A percentile compares a stretch with the other conserved stretches of the same genome.
Conservation (phyloP, 1,284 basidiomycete genomes). For the Cystobasidium pallidum region DNA sequence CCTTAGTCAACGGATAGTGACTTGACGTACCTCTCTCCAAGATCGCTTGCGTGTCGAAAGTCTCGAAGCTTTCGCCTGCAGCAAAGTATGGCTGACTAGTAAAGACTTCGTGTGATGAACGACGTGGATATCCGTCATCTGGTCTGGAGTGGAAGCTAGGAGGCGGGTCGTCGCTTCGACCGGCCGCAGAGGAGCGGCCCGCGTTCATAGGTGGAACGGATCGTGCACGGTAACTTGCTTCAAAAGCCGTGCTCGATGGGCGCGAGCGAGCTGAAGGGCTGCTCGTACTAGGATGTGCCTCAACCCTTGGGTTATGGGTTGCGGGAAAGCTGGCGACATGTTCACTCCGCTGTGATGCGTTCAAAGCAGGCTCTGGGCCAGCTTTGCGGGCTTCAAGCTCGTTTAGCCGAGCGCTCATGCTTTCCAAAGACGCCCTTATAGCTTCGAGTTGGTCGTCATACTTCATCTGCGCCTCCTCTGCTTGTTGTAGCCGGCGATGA, state of each 20-base stretch:
- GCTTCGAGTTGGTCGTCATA: not conserved
- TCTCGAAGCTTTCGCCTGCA: slow-evolving; percentile 15
- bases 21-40: slow-evolving; percentile 29
- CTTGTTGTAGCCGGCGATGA: not conserved
- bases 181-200: slow-evolving; percentile 3
- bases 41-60: slow-evolving; percentile 33
- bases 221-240: not conserved
- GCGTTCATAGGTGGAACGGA: slow-evolving; percentile 11
- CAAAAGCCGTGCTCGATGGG: not conserved
- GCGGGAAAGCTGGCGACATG: not conserved
- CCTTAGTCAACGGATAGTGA: not conserved
- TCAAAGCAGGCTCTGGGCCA: not conserved
- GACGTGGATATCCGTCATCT: not conserved
- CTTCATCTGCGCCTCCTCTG: not conserved
- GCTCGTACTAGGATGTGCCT: not conserved
- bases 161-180: slow-evolving; percentile 29
- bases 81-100: not conserved
- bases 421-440: not conserved
- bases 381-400: not conserved
- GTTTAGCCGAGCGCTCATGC: slow-evolving; percentile 4
- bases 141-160: slow-evolving; percentile 34
- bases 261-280: not conserved
- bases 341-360: not conserved
- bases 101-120: not conserved
- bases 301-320: not conserved